These are phyloP conservation scores for Ganoderma lucidum DNA, from an alignment of 1,284 basidiomycete species.

Conservation along the genomic window DNA sequence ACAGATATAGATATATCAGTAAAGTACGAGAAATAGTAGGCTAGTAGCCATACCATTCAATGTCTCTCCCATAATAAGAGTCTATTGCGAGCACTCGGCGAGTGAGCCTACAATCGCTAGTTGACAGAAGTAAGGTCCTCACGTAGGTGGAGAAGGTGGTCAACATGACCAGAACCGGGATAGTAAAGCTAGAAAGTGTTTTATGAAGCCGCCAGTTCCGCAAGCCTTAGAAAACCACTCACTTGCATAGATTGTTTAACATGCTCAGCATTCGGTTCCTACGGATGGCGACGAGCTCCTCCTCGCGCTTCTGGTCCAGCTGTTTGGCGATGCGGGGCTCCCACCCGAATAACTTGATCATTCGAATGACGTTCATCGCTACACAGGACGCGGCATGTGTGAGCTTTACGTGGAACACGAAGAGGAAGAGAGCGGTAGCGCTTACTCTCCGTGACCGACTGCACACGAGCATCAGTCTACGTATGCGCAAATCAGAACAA, in stretches of 20 bases:
- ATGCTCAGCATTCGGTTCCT: slow-evolving; percentile 35
- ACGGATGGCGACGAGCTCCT: slow-evolving; percentile 59
- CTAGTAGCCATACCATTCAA: slow-evolving; percentile 39
- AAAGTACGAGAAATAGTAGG: background rate
- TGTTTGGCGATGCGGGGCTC: slow-evolving; percentile 54
- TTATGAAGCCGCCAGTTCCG: no score
- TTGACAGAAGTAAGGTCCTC: slow-evolving; percentile 18
- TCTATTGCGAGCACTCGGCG: slow-evolving; percentile 35
- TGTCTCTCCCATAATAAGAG: slow-evolving; percentile 42
- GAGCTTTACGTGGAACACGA: slow-evolving; percentile 4
- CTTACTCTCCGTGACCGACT: slow-evolving; percentile 57
- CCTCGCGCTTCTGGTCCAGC: slow-evolving; percentile 57
- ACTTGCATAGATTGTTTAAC: slow-evolving; percentile 26
- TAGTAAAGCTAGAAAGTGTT: slow-evolving; percentile 52
- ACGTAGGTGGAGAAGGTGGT: slow-evolving; percentile 70
- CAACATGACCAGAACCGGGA: slow-evolving; percentile 73
- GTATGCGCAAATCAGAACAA: slow-evolving; percentile 27
- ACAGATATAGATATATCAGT: slow-evolving; percentile 26
- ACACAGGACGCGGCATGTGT: slow-evolving; percentile 11
- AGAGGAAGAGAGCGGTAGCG: background rate
- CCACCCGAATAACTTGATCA: slow-evolving; percentile 50
- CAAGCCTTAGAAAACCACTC: background rate
- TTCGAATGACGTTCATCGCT: slow-evolving; percentile 53
- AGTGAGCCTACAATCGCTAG: no score
- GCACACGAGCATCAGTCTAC: slow-evolving; percentile 58